A percentile compares a stretch with the other conserved stretches of the same genome.
These are phyloP conservation scores for Pichia sp. DNA, from an alignment of 1,139 yeast species.

Conservation along the genomic window DNA sequence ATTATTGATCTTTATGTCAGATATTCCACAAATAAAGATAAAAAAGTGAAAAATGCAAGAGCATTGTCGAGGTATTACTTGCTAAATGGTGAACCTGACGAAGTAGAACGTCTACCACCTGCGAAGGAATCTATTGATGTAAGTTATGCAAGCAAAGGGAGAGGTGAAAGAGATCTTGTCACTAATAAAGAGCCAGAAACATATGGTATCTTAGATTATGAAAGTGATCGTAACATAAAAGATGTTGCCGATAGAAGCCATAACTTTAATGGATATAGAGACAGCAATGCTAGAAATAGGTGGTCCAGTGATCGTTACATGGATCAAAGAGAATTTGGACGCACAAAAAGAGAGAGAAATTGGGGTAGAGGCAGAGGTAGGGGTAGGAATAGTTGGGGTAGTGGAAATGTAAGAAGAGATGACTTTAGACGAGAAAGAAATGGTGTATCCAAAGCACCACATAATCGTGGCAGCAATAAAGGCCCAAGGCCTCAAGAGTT, in stretches of 20 bases:
- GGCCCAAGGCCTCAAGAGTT: neutral
- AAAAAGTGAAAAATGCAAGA: slow-evolving; percentile 52
- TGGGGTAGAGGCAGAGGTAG: slow-evolving; percentile 2
- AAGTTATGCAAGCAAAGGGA: neutral
- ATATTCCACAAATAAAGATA: slow-evolving; percentile 48
- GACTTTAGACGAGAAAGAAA: neutral
- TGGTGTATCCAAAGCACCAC: neutral
- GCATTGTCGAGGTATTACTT: slow-evolving; percentile 60
- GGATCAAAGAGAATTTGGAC: slow-evolving; percentile 1
- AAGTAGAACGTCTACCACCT: slow-evolving; percentile 17
- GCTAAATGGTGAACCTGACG: slow-evolving; percentile 67
- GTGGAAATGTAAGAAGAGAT: neutral
- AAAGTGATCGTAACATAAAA: slow-evolving; percentile 9
- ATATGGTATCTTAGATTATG: slow-evolving; percentile 16
- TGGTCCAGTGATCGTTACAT: neutral
- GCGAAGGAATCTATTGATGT: slow-evolving; percentile 8
- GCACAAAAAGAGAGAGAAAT: slow-evolving; percentile 6
- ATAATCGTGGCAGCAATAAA: neutral
- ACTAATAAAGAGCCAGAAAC: slow-evolving; percentile 18
- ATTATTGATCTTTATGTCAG: slow-evolving; percentile 29
- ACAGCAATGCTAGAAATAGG: neutral
- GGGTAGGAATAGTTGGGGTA: slow-evolving; percentile 1
- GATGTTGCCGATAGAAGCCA: slow-evolving; percentile 2
- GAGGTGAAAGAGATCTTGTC: slow-evolving; percentile 19
- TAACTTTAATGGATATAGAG: neutral